These are phyloP conservation scores for Backusella circina DNA, from an alignment of 192 early-diverging fungal species.

Conservation along the genomic window DNA sequence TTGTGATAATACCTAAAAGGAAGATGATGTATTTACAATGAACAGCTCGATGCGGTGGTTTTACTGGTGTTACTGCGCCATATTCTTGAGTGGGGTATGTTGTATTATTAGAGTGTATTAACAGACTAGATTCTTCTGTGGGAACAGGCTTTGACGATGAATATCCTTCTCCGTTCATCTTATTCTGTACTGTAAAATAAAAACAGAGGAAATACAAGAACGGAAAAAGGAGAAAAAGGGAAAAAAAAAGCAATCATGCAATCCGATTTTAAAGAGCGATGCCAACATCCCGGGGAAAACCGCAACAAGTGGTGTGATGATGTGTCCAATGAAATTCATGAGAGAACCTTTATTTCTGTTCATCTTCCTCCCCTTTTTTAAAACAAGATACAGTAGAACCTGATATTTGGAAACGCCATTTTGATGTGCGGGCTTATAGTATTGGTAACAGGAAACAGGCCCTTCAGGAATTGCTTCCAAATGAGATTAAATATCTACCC, in stretches of 20 bases:
- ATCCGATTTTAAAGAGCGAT: not conserved
- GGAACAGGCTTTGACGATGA: not conserved
- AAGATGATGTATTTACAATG: not conserved
- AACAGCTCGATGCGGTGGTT: not conserved
- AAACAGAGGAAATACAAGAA: not conserved
- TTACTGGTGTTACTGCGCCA: not conserved
- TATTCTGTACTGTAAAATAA: not conserved
- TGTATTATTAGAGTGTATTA: not conserved
- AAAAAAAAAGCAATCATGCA: not conserved
- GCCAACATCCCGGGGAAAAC: not conserved
- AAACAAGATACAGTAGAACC: no score
- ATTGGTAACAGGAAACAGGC: no score
- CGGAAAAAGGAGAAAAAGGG: not conserved
- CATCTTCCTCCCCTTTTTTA: not conserved
- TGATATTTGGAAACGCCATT: no score
- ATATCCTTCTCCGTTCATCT: not conserved
- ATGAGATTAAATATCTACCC: no score
- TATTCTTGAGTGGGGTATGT: not conserved
- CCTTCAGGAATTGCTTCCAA: no score
- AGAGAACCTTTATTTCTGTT: not conserved
- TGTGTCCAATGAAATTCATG: not conserved
- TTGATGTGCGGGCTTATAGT: no score
- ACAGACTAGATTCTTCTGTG: not conserved
- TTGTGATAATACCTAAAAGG: not conserved
- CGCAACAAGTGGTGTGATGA: not conserved